phyloP scores from a whole-genome alignment of 192 early-diverging fungal genomes.

The Backusella parvicylindrica region DNA sequence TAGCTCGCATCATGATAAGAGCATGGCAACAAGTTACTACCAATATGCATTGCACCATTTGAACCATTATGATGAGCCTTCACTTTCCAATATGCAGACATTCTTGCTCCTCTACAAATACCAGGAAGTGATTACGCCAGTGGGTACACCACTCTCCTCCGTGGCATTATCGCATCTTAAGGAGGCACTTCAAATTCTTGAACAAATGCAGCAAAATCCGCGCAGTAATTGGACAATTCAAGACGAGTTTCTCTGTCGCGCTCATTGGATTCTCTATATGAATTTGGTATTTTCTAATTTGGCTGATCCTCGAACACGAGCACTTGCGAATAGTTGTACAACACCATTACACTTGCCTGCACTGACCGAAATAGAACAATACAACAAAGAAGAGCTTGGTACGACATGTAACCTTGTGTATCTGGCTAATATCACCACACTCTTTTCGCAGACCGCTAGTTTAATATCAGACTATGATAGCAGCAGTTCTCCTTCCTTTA shows the following conservation, averaged over 20 bases:
- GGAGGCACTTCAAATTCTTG: not conserved
- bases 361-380: not conserved
- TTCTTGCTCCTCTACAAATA: conserved; percentile 14
- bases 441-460: not conserved
- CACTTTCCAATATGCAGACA: not conserved
- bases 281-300: conserved; percentile 4
- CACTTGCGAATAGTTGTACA: not conserved
- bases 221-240: not conserved
- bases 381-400: not conserved
- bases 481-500: not conserved
- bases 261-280: conserved; percentile 8
- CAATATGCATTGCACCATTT: not conserved
- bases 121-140: conserved; percentile 10
- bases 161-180: not conserved
- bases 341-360: not conserved
- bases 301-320: not conserved
- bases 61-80: not conserved
- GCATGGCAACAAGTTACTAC: not conserved
- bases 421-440: not conserved
- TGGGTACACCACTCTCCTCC: not conserved
- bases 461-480: not conserved
- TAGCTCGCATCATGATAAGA: not conserved
- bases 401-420: not conserved
- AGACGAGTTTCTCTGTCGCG: not conserved
- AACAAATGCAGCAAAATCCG: not conserved